Percentiles rank a stretch among this genome's conserved stretches.
These are phyloP conservation scores for Eutrema heterophyllum DNA, from an alignment of 345 rosid genomes.

Conservation along the genomic window DNA sequence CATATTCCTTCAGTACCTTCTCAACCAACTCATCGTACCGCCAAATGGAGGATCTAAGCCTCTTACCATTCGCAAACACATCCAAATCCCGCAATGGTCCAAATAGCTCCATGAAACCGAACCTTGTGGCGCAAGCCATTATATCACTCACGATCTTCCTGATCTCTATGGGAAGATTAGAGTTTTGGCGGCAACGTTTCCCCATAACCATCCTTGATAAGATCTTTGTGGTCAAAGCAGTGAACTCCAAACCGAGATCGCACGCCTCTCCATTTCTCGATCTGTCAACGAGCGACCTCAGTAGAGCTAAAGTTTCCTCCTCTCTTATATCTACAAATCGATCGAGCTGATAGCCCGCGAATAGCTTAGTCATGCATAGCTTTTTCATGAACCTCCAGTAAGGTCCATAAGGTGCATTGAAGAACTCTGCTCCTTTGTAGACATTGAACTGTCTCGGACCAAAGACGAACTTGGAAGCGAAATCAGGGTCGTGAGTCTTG, in stretches of 20 bases:
- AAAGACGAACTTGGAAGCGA: constrained; percentile 51
- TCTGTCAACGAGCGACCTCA: constrained; percentile 29
- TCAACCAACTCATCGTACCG: constrained; percentile 44
- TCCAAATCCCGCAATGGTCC: constrained; percentile 52
- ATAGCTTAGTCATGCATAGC: constrained; percentile 57
- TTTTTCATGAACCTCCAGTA: constrained; percentile 74
- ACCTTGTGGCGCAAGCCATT: constrained; percentile 46
- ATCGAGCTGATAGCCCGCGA: constrained; percentile 48
- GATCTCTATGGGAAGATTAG: constrained; percentile 37
- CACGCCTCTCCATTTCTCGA: constrained; percentile 37
- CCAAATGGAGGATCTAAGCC: constrained; percentile 39
- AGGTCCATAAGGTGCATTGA: constrained; percentile 50
- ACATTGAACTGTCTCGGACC: constrained; percentile 49
- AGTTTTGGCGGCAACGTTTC: constrained; percentile 38
- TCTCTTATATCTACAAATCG: constrained; percentile 48
- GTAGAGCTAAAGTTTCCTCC: constrained; percentile 42
- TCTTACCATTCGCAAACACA: constrained; percentile 50
- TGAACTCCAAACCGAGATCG: constrained; percentile 44
- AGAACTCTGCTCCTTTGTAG: constrained; percentile 51
- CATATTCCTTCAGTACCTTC: constrained; percentile 47
- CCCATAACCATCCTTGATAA: constrained; percentile 53
- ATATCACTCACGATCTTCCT: constrained; percentile 43
- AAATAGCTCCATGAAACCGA: constrained; percentile 46
- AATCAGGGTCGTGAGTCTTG: constrained; percentile 46
- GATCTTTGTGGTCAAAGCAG: constrained; percentile 44